Conservation (phyloP, 208 protist genomes). For the Entamoeba histolytica region DNA sequence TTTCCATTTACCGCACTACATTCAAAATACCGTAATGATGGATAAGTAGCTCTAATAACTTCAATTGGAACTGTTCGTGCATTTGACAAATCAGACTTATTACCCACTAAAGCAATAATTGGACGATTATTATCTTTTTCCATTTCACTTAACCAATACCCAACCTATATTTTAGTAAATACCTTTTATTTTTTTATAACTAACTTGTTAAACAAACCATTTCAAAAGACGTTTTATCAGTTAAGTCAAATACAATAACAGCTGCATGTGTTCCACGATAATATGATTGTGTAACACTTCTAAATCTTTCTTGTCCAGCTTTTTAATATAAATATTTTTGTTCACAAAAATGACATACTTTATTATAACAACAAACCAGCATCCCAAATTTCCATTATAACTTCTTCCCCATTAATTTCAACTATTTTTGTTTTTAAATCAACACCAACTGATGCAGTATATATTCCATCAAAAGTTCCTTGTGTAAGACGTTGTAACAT, state of each 20-base stretch:
- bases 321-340: neutral
- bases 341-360: neutral
- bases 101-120: neutral
- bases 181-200: too few relatives aligned
- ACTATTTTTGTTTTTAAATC: neutral
- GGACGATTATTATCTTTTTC: neutral
- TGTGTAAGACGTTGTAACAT: neutral
- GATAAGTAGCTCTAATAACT: neutral
- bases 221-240: constrained; percentile 24
- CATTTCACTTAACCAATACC: neutral
- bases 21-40: neutral
- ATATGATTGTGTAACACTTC: constrained; percentile 83
- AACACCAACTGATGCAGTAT: neutral
- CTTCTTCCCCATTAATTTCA: neutral
- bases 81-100: neutral
- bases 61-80: neutral
- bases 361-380: neutral
- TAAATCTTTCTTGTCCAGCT: constrained; percentile 92
- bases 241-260: constrained; percentile 55
- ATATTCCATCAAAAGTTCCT: neutral
- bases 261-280: constrained; percentile 89
- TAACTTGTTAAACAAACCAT: neutral
- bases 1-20: neutral
- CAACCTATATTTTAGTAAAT: neutral
- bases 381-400: neutral